Conservation (phyloP, 1,139 yeast species). For the Tardiomyces blankii region DNA sequence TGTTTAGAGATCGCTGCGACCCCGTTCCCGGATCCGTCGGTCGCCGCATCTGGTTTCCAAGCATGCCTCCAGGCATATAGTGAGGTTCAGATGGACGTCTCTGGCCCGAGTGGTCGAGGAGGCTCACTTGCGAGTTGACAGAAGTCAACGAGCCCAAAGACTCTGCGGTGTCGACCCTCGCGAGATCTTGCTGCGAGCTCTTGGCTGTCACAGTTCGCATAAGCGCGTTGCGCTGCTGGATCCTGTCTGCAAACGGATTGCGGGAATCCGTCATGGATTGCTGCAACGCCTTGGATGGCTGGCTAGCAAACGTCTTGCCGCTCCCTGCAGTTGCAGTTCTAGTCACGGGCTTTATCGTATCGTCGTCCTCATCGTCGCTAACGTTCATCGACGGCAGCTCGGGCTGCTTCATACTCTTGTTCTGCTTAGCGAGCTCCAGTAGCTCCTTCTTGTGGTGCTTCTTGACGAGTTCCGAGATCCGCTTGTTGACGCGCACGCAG, state of each 20-base stretch:
- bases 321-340: background rate
- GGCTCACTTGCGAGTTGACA: background rate
- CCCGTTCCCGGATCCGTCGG: background rate
- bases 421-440: conserved; percentile 16
- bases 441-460: conserved; percentile 32
- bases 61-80: background rate
- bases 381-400: conserved; percentile 12
- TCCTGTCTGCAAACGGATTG: background rate
- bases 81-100: background rate
- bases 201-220: background rate
- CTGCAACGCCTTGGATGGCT: background rate
- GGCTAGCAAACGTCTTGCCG: background rate
- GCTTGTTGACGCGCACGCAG: conserved; percentile 42
- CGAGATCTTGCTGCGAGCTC: background rate
- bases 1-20: too few relatives aligned
- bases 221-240: background rate
- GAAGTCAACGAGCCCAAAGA: background rate
- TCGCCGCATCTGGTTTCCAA: background rate
- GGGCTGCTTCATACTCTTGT: conserved; percentile 15
- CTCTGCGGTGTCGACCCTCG: background rate
- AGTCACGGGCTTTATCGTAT: background rate
- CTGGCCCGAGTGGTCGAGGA: background rate
- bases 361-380: conserved; percentile 4
- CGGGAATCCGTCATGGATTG: background rate
- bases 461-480: conserved; percentile 41